phyloP scores from a whole-genome alignment of 345 rosid genomes.

The Erucastrum elatum region DNA sequence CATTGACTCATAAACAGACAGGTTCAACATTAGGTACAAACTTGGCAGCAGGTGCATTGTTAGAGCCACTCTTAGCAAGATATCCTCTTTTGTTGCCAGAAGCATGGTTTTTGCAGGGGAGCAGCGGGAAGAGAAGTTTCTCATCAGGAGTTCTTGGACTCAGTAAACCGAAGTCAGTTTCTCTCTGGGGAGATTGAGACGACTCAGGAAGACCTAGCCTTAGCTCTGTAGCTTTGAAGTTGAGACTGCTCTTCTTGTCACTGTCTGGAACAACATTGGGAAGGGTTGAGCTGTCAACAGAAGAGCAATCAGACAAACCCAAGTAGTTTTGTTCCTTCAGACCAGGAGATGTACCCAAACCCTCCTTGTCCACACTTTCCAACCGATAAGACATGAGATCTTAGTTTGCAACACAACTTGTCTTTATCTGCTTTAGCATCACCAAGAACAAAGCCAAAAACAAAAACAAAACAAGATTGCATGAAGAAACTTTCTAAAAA shows the following conservation, averaged over 20 bases:
- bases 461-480: conserved; percentile 1
- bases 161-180: conserved; percentile 46
- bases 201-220: conserved; percentile 88
- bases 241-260: conserved; percentile 56
- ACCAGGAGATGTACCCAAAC: conserved; percentile 49
- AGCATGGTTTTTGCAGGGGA: conserved; percentile 59
- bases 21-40: conserved; percentile 36
- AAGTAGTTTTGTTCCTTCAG: conserved; percentile 76
- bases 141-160: conserved; percentile 58
- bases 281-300: conserved; percentile 68
- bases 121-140: conserved; percentile 74
- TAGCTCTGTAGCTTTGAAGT: conserved; percentile 80
- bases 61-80: conserved; percentile 36
- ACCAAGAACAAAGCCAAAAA: background rate
- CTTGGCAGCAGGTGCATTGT: conserved; percentile 74
- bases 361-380: conserved; percentile 55
- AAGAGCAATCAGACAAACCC: conserved; percentile 73
- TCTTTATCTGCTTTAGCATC: conserved; percentile 27
- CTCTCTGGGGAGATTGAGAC: conserved; percentile 70
- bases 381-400: conserved; percentile 67
- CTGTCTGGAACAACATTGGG: conserved; percentile 46
- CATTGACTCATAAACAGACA: background rate
- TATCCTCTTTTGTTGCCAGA: conserved; percentile 77
- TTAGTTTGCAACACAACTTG: background rate
- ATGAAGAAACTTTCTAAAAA: conserved; percentile 4